These are phyloP conservation scores for Lumnitzera racemosa DNA, from an alignment of 345 rosid species.

Conservation along the genomic window DNA sequence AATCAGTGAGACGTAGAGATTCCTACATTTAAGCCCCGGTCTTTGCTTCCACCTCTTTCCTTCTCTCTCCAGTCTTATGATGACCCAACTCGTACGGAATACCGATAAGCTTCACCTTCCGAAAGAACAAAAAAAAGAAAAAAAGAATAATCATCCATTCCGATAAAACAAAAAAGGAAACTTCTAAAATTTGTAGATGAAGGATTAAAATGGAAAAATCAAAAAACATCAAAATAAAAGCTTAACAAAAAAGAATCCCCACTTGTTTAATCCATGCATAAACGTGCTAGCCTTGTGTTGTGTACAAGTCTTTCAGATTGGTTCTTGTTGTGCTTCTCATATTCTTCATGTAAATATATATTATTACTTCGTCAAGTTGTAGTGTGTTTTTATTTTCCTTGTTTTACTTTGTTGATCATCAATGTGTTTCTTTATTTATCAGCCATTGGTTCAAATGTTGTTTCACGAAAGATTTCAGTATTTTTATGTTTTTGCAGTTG, in stretches of 20 bases:
- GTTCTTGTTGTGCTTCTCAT: conserved; percentile 4
- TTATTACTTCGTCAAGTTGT: too few species aligned
- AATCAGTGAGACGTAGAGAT: too few species aligned
- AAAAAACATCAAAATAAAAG: background rate
- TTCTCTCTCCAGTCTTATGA: background rate
- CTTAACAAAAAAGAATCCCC: background rate
- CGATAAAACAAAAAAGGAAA: background rate
- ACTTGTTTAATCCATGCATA: conserved; percentile 4
- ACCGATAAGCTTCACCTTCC: background rate
- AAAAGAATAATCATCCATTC: background rate
- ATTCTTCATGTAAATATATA: background rate
- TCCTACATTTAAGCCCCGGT: too few species aligned
- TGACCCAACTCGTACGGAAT: conserved; percentile 1
- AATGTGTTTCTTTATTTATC: too few species aligned
- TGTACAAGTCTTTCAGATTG: background rate
- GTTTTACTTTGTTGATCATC: too few species aligned
- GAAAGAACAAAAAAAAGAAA: background rate
- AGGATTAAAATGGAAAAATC: conserved; percentile 8
- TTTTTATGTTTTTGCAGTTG: too few species aligned
- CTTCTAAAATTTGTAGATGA: conserved; percentile 9
- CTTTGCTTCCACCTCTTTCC: too few species aligned
- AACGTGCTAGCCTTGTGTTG: conserved; percentile 3
- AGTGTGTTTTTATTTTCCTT: too few species aligned
- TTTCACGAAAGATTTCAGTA: too few species aligned
- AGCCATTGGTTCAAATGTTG: too few species aligned